Evolutionary conservation across 2,329 filamentous ascomycete species (phyloP), one percentile per base, ranked within the genome.

Genomic region (Ophiostoma sp.): DNA sequence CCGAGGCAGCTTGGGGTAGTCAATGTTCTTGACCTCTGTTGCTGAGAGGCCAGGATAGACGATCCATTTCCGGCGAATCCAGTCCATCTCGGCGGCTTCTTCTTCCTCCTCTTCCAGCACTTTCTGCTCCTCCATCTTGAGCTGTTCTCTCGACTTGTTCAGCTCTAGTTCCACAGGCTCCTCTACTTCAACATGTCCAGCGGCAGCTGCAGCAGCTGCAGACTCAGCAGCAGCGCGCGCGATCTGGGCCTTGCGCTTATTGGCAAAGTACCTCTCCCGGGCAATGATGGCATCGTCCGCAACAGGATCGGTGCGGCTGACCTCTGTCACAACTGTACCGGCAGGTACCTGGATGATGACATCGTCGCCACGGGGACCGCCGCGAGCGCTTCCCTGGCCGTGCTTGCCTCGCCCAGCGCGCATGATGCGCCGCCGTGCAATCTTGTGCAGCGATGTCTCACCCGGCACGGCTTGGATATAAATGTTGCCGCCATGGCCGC

Each of bases 381-480:
- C 86, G 73, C 85, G 85, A 67, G 85, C 84, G 72, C 88, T 91
- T 47, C 92, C 92, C 75, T 91, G 88, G 0, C 92, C 92, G 74
- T 91, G 89, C 76, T 84, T 89, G n/a, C 92, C 92, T 72, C 87
- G 82, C 1, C 88, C 89, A 0, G 91, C 92, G 69, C 90, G 89
- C 66, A 94, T 78, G 68, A 92, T 85, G 1, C 91, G 87, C 73
- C 89, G 83, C 55, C 94, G 84, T 0, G 92, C 89, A 9, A 99
- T 83, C 79, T 97, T 98, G 79, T 98, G 93, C 70, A 99, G 80
- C 67, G 92, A 97, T 0, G 93, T 98, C 78, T 98, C 91, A 69
- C 93, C 92, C 67, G 90, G 88, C 1, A 96, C 87, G 7, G 95
- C 93, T 79, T 98, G 94, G 69, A 99, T 96, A 77, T 96, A 98